Base-by-base conservation (phyloP, 441 rosid species). In the Melastoma candidum region DNA sequence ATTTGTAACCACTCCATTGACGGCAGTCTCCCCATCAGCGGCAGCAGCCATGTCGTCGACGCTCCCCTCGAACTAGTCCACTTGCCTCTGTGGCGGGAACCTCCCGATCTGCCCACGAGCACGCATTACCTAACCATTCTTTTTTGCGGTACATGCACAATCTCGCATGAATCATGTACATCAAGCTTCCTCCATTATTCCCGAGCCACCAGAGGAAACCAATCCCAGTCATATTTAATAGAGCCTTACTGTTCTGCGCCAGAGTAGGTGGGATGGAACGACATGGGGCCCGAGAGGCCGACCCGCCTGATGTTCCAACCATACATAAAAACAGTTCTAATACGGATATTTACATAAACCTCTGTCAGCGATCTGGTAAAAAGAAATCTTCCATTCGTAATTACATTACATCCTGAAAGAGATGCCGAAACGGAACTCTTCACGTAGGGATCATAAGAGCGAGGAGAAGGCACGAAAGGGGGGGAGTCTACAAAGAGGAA, bases 161-260 rank as follows among this genome's bases (percentile, higher is more conserved):
- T 36, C 43, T 11, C 17, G 7, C 11, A 12, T 9, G 11, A 56
- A 81, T 78, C 56, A 82, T 79, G 13, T 79, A 78, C 3, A 78
- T 26, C 81, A 82, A 2, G 84, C 78, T 57, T 75, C 70, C 9
- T 80, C 75, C 62, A 82, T 65, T 44, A 82, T 67, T 54, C 89
- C 87, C 12, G 77, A 68, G 29, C 82, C 69, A 36, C 87, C 83
- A 11, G 89, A 82, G 56, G 85, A 87, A 80, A 48, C 78, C 82
- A 39, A 75, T 65, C 65, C 90, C 94, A 26, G 52, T 48, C 12
- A 46, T 50, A 46, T 73, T 44, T 44, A 78, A 57, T 41, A 69
- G 71, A 43, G 63, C 58, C 24, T 60, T 64, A 22, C 61, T 57
- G 61, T 71, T 71, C 47, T 85, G 84, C 47, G 80, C 72, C 14